Evolutionary conservation across 176 grass and related monocot species (phyloP), one percentile per base, ranked within the genome.

Genomic region (Oryza glaberrima): DNA sequence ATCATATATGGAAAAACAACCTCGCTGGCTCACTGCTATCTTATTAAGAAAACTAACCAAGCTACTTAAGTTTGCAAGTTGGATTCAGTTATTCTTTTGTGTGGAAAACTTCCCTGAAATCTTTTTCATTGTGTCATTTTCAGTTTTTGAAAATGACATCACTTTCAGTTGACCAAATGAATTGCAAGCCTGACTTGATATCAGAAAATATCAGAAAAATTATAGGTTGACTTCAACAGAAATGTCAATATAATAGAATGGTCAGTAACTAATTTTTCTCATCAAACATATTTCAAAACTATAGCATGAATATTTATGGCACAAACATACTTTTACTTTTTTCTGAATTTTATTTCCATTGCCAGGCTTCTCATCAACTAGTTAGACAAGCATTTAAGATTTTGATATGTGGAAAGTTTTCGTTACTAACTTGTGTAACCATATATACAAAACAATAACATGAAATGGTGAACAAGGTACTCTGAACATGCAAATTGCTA

Each of bases 221-320:
- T 77, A 49, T 61, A 41, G 66, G 77, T 77, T 72, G 81, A 76
- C 51, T 88, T 88, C 41, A 77, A 28, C 43, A 83, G 20, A 82
- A 54, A 65, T 65, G 67, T 78, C 22, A 34, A 78, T 54, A 49
- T 51, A 52, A 70, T 72, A 26, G 41, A 20, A 83, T 71, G 35
- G 14, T 61, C 51, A 88, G 60, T 26, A 67, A 67, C 14, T 74
- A 36, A 49, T 65, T 11, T 48, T 54, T 20, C 5, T 30, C 7
- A 16, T 46, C 11, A 26, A 34, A 46, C 38, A 56, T 40, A 51
- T 30, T 26, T 74, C 58, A 71, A 77, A 70, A 69, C 3, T 76
- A 28, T 52, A 77, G 19, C 45, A 69, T 69, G 36, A 35, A 76
- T 23, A 76, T 48, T 9, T 49, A 7, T 4, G 6, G 25, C 15